These are phyloP conservation scores for Annulohypoxylon truncatum DNA, from an alignment of 2,329 filamentous ascomycete species.

Conservation along the genomic window DNA sequence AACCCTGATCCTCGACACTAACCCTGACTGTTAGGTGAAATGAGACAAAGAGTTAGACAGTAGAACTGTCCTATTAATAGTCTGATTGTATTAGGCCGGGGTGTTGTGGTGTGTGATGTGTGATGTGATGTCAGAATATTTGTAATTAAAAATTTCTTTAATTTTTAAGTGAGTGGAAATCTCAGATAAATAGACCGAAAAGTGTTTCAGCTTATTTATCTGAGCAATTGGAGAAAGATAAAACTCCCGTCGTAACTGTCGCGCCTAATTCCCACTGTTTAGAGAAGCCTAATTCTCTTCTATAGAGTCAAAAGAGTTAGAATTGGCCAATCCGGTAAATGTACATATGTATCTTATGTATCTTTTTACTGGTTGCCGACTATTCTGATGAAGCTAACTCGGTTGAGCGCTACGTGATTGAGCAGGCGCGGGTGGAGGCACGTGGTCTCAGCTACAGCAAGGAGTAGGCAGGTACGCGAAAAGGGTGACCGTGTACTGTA, in stretches of 20 bases:
- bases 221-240: not conserved
- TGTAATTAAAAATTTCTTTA: not conserved
- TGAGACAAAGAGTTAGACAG: not conserved
- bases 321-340: constrained; percentile 7
- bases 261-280: not conserved
- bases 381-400: constrained; percentile 7
- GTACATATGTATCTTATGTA: not conserved
- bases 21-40: not conserved
- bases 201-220: constrained; percentile 3
- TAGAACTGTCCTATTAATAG: not conserved
- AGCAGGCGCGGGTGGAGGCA: constrained; percentile 11
- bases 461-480: constrained; percentile 31
- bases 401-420: constrained; percentile 3
- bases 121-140: not conserved
- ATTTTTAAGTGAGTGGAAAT: not conserved
- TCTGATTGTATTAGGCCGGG: not conserved
- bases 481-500: not conserved
- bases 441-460: constrained; percentile 25
- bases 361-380: constrained; percentile 11
- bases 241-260: not conserved
- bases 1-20: not conserved
- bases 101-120: not conserved
- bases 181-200: not conserved
- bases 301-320: not conserved
- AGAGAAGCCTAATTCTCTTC: not conserved